Evolutionary conservation across 2,329 filamentous ascomycete genomes (phyloP).

Genomic region (Calonectria henricotiae): DNA sequence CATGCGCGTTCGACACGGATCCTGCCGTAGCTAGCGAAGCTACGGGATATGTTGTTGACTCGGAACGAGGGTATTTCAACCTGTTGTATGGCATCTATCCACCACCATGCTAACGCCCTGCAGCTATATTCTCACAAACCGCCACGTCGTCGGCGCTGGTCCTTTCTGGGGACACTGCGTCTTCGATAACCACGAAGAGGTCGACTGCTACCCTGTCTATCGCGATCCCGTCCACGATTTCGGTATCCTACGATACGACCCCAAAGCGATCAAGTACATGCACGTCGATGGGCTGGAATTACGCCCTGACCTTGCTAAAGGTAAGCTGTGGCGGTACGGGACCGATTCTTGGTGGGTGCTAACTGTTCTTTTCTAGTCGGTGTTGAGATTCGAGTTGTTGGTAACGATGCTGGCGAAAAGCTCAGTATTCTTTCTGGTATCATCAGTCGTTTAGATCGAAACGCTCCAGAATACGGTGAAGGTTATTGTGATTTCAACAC

Average conservation of each 20-base stretch:
- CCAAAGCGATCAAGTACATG: conserved; percentile 98
- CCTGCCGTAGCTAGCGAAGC: conserved; percentile 94
- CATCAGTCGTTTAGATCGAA: conserved; percentile 95
- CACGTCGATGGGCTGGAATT: conserved; percentile 85
- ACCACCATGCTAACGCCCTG: conserved; percentile 23
- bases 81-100: neutral
- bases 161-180: conserved; percentile 99
- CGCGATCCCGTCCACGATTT: conserved; percentile 99
- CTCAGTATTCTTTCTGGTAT: conserved; percentile 98
- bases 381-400: conserved; percentile 95
- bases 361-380: conserved; percentile 73
- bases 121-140: conserved; percentile 87
- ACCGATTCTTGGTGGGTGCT: conserved; percentile 28
- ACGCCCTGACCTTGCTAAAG: conserved; percentile 86
- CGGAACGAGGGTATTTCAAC: conserved; percentile 81
- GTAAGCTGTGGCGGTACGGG: conserved; percentile 56
- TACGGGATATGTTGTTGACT: conserved; percentile 97
- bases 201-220: conserved; percentile 96
- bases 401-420: conserved; percentile 99
- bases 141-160: conserved; percentile 94
- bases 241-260: conserved; percentile 96
- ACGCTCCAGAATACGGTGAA: conserved; percentile 97
- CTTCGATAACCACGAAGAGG: conserved; percentile 98
- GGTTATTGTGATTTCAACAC: conserved; percentile 98
- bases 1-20: conserved; percentile 98